Conservation (phyloP, 169 alveolate genomes). For the Plasmodium reichenowi region DNA sequence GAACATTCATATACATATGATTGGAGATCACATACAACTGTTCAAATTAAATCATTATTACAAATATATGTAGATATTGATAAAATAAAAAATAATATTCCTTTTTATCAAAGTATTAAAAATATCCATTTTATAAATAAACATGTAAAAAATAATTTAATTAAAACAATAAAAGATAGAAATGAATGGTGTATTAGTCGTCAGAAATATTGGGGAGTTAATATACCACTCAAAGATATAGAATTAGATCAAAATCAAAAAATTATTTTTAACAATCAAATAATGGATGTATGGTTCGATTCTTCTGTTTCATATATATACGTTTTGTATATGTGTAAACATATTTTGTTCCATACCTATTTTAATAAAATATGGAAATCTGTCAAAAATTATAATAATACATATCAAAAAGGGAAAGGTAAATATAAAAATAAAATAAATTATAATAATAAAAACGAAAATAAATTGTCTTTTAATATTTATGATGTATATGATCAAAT, state of each 20-base stretch:
- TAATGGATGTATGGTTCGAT: slow-evolving; percentile 92
- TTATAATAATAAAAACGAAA: neutral
- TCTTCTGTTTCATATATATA: slow-evolving; percentile 85
- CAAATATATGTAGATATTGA: slow-evolving; percentile 73
- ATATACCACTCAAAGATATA: slow-evolving; percentile 77
- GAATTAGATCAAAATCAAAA: neutral
- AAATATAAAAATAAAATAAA: slow-evolving; percentile 10
- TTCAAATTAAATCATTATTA: slow-evolving; percentile 56
- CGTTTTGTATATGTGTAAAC: slow-evolving; percentile 47
- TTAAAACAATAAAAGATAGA: slow-evolving; percentile 76
- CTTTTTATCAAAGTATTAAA: slow-evolving; percentile 58
- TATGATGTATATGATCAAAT: slow-evolving; percentile 44
- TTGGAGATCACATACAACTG: slow-evolving; percentile 71
- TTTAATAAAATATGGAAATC: slow-evolving; percentile 9
- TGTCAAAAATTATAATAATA: neutral
- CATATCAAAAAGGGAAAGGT: neutral
- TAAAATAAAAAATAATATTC: slow-evolving; percentile 29
- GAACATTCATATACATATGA: slow-evolving; percentile 65
- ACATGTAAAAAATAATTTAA: slow-evolving; percentile 69
- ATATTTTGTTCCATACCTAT: slow-evolving; percentile 34
- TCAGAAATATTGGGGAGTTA: slow-evolving; percentile 90
- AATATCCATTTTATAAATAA: slow-evolving; percentile 75
- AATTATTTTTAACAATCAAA: slow-evolving; percentile 65
- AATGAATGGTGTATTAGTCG: slow-evolving; percentile 90
- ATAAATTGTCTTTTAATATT: slow-evolving; percentile 10